Evolutionary conservation across 2,329 filamentous ascomycete species (phyloP), one percentile per base, ranked within the genome.

Genomic region (Aspergillus quadrilineatus): DNA sequence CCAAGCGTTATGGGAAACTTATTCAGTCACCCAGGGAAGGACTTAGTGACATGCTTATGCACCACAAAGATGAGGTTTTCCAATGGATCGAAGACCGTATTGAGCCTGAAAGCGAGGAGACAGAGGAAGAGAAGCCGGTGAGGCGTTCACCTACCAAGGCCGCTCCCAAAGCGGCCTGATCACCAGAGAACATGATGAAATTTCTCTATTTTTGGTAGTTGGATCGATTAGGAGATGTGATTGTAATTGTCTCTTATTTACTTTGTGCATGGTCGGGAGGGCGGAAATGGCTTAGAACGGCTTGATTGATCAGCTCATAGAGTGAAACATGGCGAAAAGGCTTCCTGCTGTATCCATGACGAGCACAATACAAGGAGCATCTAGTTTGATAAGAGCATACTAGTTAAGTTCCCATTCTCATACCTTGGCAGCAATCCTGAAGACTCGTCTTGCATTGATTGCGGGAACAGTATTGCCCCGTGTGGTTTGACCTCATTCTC

Each of bases 1-100:
- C 81, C 30, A 84, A 82, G 66, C 80, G 83, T 53, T 85, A 85
- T 65, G 85, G 85, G 4, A 73, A 73, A 3, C 72, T 86, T 8
- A 64, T 79, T 14, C 71, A 75, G 53, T 83, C 80, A 3, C 64
- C 73, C 1, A 71, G 75, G 15, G 69, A 70, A 1, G 73, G 74
- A 1, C 70, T 86, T 42, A 81, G 80, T 57, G 80, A 84, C 44
- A 86, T 87, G 83, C 74, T 87, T 48, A 63, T 74, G 15, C 71
- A 77, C 55, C 82, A 86, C 66, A 74, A 78, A 57, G 69, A 77
- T 1, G 73, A 80, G 17, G 81, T 85, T 1, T 76, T 75, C 50
- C 65, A 74, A 8, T 74, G 76, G 63, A 73, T 86, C 34, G 63
- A 74, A 30, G 70, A 71, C n/a, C 73, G 73, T 36, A 66, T 71